Evolutionary conservation across 352 stramenopile species (phyloP), one percentile per base, ranked within the genome.

Genomic region (Saprolegnia diclina): DNA sequence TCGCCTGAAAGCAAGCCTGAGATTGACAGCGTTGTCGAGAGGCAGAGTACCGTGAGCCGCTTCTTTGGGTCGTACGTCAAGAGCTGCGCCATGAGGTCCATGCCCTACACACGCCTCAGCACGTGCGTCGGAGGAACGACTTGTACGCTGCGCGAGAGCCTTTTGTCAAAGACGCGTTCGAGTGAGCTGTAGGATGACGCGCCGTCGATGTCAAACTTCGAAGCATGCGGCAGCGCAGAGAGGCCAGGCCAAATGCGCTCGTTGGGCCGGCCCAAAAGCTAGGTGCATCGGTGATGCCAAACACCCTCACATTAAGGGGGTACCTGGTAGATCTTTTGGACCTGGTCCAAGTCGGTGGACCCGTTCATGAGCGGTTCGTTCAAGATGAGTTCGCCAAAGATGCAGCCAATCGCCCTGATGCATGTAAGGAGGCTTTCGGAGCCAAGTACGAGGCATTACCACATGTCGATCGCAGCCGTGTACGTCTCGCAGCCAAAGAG

Each of bases 391-490:
- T 88, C 80, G 7, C 72, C 80, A 53, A 84, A 86, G 56, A 88
- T 84, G 64, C 77, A 85, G 19, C 80, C 80, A 21, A 75, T 80
- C 14, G 63, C 63, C 57, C 57, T 18, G 76, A 29, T 45, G 24
- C 4, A 19, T 18, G 24, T 63, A 22, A 2, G 2, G 29, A 24
- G 37, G 37, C 21, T 38, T 46, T 13, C 48, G 10, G 42, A n/a
- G n/a, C n/a, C n/a, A n/a, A 14, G 42, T 14, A 14, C 3, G 42
- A n/a, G 42, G 42, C 3, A 22, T 2, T 13, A 86, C 92, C 92
- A 98, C 78, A 97, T 86, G 74, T 98, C 95, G 61, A 98, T 91
- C 5, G 92, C 89, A 11, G 83, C 76, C 0, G 82, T 84, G 75
- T 98, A 98, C 56, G 78, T 75, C 16, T 82, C 77, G 38, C 73